Evolutionary conservation across 306 rosid species (phyloP), one percentile per base, ranked within the genome.

Genomic region (Coriaria nepalensis): DNA sequence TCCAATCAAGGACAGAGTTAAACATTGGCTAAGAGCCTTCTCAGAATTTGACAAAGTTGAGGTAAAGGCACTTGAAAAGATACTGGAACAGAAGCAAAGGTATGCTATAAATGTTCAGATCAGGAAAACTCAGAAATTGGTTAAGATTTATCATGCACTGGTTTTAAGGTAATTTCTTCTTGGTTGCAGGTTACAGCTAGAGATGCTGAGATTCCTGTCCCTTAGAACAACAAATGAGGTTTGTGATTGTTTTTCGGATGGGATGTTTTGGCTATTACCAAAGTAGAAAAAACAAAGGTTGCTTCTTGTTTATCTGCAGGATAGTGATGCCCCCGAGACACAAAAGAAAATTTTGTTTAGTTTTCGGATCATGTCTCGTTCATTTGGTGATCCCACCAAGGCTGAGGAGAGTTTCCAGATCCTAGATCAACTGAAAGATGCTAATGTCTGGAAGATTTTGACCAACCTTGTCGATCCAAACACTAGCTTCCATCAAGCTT

Each of bases 61-160:
- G 78, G 65, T 79, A 55, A 92, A 78, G 85, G 96, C 98, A 72
- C 80, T 92, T 68, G 98, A 86, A 76, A 92, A 76, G 79, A 71
- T 85, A 53, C 68, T 92, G 67, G 98, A 85, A 73, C 98, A 92
- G 81, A 92, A 92, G 62, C 96, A 86, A 68, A 85, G 98, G 98
- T 82, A 66, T 54, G 53, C 42, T 55, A 60, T 44, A 48, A 10
- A 38, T 47, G 53, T 47, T 59, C 35, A 43, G 62, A 55, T 60
- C 59, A 9, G 62, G 70, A 38, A 60, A 47, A 65, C 45, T 50
- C 38, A 48, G 10, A 33, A 41, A 29, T 63, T 58, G 50, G 59
- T 47, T 53, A 63, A 69, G 67, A 72, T 60, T 53, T 40, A 47
- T 55, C 44, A 48, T 59, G 6, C 45, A 63, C 60, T 48, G 67